A percentile compares a stretch with the other conserved stretches of the same genome.
These are phyloP conservation scores for Silene noctiflora DNA, from an alignment of 179 eudicot genomes.

Conservation along the genomic window DNA sequence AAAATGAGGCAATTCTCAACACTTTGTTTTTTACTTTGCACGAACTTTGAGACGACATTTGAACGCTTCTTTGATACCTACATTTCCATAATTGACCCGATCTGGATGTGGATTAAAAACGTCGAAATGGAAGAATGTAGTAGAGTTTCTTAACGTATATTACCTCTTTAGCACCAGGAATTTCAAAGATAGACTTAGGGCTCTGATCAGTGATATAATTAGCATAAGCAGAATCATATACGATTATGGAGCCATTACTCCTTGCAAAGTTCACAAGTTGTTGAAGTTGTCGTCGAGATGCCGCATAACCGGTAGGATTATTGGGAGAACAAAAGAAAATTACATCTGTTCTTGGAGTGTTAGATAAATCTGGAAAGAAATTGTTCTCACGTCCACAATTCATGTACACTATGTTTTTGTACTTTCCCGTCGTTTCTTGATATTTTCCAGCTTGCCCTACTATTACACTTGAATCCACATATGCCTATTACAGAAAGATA, in stretches of 20 bases:
- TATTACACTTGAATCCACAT: constrained; percentile 83
- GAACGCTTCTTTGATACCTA: no score
- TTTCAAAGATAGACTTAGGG: constrained; percentile 70
- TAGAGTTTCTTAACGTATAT: background rate
- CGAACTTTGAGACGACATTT: no score
- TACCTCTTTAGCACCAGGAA: constrained; percentile 85
- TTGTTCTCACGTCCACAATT: constrained; percentile 57
- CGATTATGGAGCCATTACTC: constrained; percentile 73
- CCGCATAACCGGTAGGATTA: constrained; percentile 92
- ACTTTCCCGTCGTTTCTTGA: constrained; percentile 47
- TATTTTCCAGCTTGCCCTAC: constrained; percentile 70
- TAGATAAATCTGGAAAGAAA: constrained; percentile 68
- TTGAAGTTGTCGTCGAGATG: constrained; percentile 52
- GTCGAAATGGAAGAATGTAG: no score
- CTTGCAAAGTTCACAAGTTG: constrained; percentile 73
- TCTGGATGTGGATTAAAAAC: no score
- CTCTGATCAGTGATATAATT: constrained; percentile 61
- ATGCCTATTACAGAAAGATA: constrained; percentile 41
- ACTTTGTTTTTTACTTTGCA: no score
- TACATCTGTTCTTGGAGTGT: constrained; percentile 55
- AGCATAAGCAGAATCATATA: constrained; percentile 77
- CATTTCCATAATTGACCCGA: no score
- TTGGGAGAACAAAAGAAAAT: constrained; percentile 92
- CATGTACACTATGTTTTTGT: constrained; percentile 66
- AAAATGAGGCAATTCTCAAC: no score